phyloP scores from a whole-genome alignment of 352 stramenopile genomes.

The Globisporangium nagaii region DNA sequence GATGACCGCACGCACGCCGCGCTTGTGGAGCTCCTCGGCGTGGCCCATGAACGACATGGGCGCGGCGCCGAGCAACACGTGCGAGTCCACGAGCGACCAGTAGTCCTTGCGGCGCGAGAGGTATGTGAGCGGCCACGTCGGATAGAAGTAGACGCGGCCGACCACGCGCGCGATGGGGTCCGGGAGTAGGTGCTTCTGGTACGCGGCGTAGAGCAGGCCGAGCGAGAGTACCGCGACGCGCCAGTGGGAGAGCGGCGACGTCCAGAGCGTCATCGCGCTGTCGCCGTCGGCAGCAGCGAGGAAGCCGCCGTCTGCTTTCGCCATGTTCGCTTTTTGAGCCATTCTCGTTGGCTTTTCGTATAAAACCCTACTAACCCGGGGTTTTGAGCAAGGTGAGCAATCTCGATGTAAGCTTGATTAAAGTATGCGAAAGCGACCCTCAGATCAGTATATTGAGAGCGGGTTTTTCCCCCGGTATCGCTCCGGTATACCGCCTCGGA shows the following conservation, averaged over 20 bases:
- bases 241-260: neutral
- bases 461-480: too few relatives aligned
- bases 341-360: too few relatives aligned
- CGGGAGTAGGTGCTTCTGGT: conserved; percentile 89
- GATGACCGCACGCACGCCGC: conserved; percentile 87
- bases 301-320: neutral
- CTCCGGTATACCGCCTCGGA: too few relatives aligned
- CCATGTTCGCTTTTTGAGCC: too few relatives aligned
- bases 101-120: conserved; percentile 84
- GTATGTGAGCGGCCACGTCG: conserved; percentile 91
- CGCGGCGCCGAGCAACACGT: conserved; percentile 89
- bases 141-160: conserved; percentile 87
- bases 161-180: conserved; percentile 67
- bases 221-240: conserved; percentile 20
- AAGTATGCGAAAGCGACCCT: too few relatives aligned
- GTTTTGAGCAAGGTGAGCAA: too few relatives aligned
- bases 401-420: too few relatives aligned
- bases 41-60: conserved; percentile 88
- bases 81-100: conserved; percentile 89
- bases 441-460: too few relatives aligned
- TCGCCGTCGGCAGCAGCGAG: neutral
- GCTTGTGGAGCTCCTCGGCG: conserved; percentile 71
- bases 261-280: neutral
- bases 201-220: conserved; percentile 65
- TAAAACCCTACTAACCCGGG: too few relatives aligned